Conservation (phyloP, 2,329 filamentous ascomycete species). For the Fusarium sp. region DNA sequence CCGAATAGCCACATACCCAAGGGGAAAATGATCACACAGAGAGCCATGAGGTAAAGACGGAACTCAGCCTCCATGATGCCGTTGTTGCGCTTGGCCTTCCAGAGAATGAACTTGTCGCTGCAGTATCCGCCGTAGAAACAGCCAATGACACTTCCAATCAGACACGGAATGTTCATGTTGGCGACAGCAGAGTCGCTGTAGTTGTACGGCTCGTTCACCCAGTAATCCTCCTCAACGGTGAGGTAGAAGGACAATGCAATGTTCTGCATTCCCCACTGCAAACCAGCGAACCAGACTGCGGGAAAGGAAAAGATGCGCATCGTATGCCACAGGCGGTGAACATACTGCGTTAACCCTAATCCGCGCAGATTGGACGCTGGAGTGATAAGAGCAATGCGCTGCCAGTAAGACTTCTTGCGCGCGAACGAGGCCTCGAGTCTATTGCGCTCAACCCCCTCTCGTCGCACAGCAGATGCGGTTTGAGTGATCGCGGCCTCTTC, state of each 20-base stretch:
- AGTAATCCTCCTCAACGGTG: constrained; percentile 68
- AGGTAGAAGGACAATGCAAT: constrained; percentile 71
- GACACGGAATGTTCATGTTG: constrained; percentile 68
- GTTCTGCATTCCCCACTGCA: constrained; percentile 71
- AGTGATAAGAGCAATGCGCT: constrained; percentile 67
- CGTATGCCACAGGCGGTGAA: constrained; percentile 64
- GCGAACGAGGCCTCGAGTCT: constrained; percentile 43
- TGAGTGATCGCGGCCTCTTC: constrained; percentile 20
- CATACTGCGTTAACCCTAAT: constrained; percentile 65
- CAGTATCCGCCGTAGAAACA: constrained; percentile 69
- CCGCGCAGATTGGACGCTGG: constrained; percentile 66
- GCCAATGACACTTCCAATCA: constrained; percentile 66
- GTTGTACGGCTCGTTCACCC: constrained; percentile 65
- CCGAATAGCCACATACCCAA: constrained; percentile 65
- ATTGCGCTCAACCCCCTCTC: constrained; percentile 33
- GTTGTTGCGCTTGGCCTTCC: constrained; percentile 64
- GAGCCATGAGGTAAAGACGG: constrained; percentile 63
- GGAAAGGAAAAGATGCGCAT: constrained; percentile 69
- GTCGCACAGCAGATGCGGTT: constrained; percentile 27
- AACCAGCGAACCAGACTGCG: constrained; percentile 66
- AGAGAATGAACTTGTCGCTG: constrained; percentile 66
- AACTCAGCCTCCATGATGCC: constrained; percentile 68
- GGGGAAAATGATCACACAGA: constrained; percentile 62
- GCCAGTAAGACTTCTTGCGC: constrained; percentile 62
- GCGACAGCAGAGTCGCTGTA: constrained; percentile 65